Conservation (phyloP, 179 eudicot genomes). For the Patellifolia procumbens region DNA sequence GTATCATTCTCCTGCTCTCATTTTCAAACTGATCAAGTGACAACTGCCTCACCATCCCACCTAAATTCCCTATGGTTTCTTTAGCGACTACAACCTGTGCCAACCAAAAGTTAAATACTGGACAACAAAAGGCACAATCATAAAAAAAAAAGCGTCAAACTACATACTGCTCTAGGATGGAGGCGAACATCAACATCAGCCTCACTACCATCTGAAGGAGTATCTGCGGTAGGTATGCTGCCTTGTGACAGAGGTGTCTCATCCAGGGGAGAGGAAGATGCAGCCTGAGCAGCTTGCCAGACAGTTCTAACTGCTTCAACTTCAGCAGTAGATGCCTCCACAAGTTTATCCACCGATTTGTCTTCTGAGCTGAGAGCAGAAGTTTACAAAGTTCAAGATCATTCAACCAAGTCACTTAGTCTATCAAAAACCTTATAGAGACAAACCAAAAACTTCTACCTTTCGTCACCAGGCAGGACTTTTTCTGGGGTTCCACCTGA, state of each 20-base stretch:
- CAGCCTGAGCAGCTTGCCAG: constrained; percentile 93
- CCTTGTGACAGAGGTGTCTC: constrained; percentile 60
- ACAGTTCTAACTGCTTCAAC: constrained; percentile 91
- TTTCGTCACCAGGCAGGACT: constrained; percentile 44
- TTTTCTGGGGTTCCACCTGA: constrained; percentile 47
- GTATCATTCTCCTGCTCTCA: constrained; percentile 95
- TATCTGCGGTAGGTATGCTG: constrained; percentile 56
- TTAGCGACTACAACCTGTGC: constrained; percentile 93
- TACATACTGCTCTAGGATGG: constrained; percentile 93
- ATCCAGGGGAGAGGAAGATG: constrained; percentile 59
- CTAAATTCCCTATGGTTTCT: constrained; percentile 86
- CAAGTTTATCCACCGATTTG: constrained; percentile 72
- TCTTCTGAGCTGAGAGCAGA: constrained; percentile 49
- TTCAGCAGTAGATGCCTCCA: constrained; percentile 88
- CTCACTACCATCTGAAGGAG: constrained; percentile 66
- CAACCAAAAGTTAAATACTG: constrained; percentile 15
- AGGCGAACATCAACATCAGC: constrained; percentile 83
- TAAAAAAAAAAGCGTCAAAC: constrained; percentile 10
- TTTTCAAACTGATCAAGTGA: constrained; percentile 97
- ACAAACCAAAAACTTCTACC: constrained; percentile 37
- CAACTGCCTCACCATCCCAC: constrained; percentile 94
- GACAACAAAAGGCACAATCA: neutral
- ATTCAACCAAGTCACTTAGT: constrained; percentile 7
- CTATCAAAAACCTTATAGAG: neutral
- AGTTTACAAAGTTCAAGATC: constrained; percentile 2